Conservation (phyloP, 2,329 filamentous ascomycete species). For the Didymellaceae sp. region DNA sequence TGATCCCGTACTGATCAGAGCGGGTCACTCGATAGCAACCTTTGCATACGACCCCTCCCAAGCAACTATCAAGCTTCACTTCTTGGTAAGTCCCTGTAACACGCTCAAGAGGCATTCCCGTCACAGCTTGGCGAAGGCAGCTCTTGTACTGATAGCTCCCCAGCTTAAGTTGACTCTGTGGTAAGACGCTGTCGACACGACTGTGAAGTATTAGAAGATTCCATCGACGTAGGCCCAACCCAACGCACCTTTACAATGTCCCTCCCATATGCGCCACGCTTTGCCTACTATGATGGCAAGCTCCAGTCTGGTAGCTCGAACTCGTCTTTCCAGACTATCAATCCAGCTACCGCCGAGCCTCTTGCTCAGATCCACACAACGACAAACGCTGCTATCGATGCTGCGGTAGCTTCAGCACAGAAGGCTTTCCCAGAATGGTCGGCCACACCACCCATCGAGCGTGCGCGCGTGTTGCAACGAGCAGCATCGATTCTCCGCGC, state of each 20-base stretch:
- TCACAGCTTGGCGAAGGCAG: constrained; percentile 6
- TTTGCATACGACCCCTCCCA: constrained; percentile 2
- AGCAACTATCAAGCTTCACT: constrained; percentile 8
- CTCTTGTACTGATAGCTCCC: neutral
- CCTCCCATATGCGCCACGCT: constrained; percentile 59
- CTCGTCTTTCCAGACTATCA: constrained; percentile 72
- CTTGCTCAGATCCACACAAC: constrained; percentile 76
- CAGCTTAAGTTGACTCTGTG: neutral
- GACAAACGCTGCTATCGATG: constrained; percentile 70
- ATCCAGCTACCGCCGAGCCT: constrained; percentile 73
- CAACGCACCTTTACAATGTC: constrained; percentile 30
- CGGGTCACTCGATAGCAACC: neutral
- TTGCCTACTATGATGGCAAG: constrained; percentile 79
- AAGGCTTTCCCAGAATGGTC: constrained; percentile 80
- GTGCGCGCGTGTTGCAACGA: constrained; percentile 77
- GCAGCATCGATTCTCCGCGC: constrained; percentile 76
- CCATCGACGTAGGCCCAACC: neutral
- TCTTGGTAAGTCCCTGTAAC: constrained; percentile 6
- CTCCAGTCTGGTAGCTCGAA: constrained; percentile 66
- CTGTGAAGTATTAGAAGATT: neutral
- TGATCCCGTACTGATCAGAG: constrained; percentile 2
- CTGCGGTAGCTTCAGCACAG: constrained; percentile 73
- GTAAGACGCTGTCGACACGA: neutral
- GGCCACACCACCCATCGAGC: constrained; percentile 73
- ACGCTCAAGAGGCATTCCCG: neutral